These are phyloP conservation scores for Thalia dealbata DNA, from an alignment of 176 grass and related monocot species.

Conservation along the genomic window DNA sequence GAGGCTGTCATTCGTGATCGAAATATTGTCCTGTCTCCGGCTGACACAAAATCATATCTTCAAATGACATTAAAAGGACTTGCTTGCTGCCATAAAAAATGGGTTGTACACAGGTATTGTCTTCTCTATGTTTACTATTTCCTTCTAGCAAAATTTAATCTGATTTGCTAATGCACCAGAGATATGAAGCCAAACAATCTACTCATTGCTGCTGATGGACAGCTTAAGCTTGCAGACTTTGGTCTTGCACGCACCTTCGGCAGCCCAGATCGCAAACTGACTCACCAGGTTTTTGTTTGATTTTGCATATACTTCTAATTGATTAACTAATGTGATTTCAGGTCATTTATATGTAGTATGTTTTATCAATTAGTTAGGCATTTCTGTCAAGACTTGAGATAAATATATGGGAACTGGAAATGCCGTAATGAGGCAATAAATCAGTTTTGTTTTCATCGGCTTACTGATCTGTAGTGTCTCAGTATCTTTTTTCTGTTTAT, in stretches of 20 bases:
- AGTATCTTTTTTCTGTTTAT: too few species aligned
- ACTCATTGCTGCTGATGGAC: conserved; percentile 73
- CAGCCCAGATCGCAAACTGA: conserved; percentile 83
- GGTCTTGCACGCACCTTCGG: conserved; percentile 91
- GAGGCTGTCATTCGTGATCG: conserved; percentile 92
- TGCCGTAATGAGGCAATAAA: background rate
- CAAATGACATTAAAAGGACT: conserved; percentile 98
- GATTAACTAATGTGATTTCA: background rate
- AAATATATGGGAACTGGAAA: background rate
- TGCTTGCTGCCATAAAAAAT: conserved; percentile 88
- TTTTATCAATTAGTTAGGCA: background rate
- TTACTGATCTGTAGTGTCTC: background rate
- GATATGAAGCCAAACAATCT: conserved; percentile 99
- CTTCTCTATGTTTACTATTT: conserved; percentile 22
- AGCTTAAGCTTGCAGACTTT: conserved; percentile 96
- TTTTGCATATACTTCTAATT: background rate
- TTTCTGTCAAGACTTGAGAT: background rate
- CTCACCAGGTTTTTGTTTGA: conserved; percentile 67
- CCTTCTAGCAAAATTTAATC: conserved; percentile 3
- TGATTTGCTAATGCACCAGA: conserved; percentile 31
- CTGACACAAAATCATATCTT: conserved; percentile 85
- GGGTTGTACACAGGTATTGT: conserved; percentile 87
- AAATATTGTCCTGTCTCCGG: conserved; percentile 75
- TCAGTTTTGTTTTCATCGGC: background rate
- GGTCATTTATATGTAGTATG: background rate